Conservation (phyloP, 2,329 filamentous ascomycete genomes). For the Colletotrichum scovillei region DNA sequence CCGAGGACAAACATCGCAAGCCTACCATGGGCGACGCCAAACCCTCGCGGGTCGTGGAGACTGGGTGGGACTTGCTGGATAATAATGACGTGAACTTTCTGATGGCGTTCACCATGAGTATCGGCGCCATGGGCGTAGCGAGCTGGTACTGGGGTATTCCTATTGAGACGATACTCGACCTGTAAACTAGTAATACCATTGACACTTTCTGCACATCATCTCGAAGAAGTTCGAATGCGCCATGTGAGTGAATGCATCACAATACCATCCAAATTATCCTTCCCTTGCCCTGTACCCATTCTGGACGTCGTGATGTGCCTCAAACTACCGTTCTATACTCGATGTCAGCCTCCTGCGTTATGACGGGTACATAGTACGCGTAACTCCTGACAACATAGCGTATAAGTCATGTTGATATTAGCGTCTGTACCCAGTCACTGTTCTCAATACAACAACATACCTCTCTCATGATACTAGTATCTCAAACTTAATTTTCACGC, state of each 20-base stretch:
- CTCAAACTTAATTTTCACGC: no score
- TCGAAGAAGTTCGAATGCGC: background rate
- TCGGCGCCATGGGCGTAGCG: slow-evolving; percentile 77
- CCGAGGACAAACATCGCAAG: slow-evolving; percentile 60
- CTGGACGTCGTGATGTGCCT: background rate
- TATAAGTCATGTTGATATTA: no score
- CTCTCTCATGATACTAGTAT: no score
- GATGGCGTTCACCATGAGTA: slow-evolving; percentile 87
- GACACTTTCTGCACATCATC: background rate
- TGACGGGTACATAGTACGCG: no score
- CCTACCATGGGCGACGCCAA: slow-evolving; percentile 65
- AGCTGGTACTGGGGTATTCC: slow-evolving; percentile 71
- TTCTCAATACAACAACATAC: no score
- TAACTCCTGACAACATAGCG: no score
- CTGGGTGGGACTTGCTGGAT: slow-evolving; percentile 80
- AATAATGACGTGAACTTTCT: slow-evolving; percentile 97
- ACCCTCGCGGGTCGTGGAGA: slow-evolving; percentile 74
- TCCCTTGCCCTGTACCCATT: background rate
- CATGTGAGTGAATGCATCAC: background rate
- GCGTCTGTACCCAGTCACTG: no score
- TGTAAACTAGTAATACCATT: slow-evolving; percentile 3
- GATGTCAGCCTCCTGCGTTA: no score
- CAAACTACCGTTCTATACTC: no score
- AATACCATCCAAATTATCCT: background rate
- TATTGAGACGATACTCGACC: slow-evolving; percentile 52